Evolutionary conservation across 2,329 filamentous ascomycete genomes (phyloP), one percentile per base, ranked within the genome.

Genomic region (Macrophomina tecta): DNA sequence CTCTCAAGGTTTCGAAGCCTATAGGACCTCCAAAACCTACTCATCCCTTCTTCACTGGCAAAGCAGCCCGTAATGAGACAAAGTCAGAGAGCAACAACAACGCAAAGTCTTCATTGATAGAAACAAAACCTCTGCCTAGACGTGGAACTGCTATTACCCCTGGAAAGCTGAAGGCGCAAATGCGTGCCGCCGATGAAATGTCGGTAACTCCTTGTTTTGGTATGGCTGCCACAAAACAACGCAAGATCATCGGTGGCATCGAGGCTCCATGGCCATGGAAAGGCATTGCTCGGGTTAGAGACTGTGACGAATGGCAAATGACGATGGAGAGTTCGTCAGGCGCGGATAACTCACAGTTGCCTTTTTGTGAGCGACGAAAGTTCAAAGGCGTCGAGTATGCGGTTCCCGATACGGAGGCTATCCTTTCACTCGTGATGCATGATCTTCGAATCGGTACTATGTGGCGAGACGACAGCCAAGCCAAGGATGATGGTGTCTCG

Each of bases 261-360:
- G 83, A 91, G 64, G 86, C 91, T 3, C 82, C 87, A n/a, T 95
- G 91, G 90, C 92, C 92, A 45, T 85, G 86, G 58, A 83, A 84
- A 69, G 90, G 83, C 6, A 87, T 87, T 74, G 79, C 83, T 0
- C 91, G 93, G 75, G 79, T 93, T 49, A 85, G 89, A 65, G 88
- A 85, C 18, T 14, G 32, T 1, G 63, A 18, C n/a, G 30, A n/a
- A n/a, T n/a, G 7, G 3, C 11, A 30, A 14, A 16, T 6, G 12
- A 14, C 40, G 5, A 46, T 34, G 40, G 56, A 23, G 16, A 23
- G 12, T 36, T 34, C 40, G 6, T 23, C 56, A 4, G 16, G 18
- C 2, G 6, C 12, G 12, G 18, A 56, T 18, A 12, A 9, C 11
- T 14, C 42, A 9, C 3, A 7, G n/a, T 40, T 9, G 14, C 40